Evolutionary conservation across 495 filamentous ascomycete species (phyloP), one percentile per base, ranked within the genome.

Genomic region (Penicillium paradoxum): DNA sequence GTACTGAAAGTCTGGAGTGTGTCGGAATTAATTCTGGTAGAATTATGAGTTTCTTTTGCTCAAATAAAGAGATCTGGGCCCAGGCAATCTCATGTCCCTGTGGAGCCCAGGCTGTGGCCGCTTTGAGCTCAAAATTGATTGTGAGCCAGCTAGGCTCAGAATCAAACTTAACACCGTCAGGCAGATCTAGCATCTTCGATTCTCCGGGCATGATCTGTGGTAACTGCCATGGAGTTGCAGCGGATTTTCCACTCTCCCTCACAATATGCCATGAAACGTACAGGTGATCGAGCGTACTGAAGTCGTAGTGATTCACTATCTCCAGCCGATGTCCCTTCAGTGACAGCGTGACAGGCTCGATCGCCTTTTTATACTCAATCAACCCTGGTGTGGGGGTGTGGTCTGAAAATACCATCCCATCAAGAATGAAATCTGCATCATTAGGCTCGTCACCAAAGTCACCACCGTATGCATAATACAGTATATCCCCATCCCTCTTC

Each of bases 401-500:
- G 24, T 78, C 74, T 8, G 76, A 80, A 57, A 72, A 69, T 6
- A 78, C 63, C 4, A 88, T 66, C n/a, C 85, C 85, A 57, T 86
- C 84, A 73, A 86, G 80, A 39, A 85, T 79, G 59, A 87, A 88
- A 24, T 74, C 81, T 3, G 73, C 74, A 50, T 86, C 83, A 54
- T 87, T 85, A 0, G 83, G 85, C 4, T 71, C 53, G 49, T 88
- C 85, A 3, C 77, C 81, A 66, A 86, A 86, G 50, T 88, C 85
- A 1, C 84, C 85, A 1, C 84, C 84, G 43, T 84, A 87, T 6
- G 73, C 84, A 52, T 84, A 87, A 53, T 78, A 86, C 65, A 21
- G 74, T 70, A 53, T 80, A 77, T 14, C 56, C 37, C 51, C 54
- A 39, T 56, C 18, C 65, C 56, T 78, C 76, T 6, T 80, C 77